Evolutionary conservation across 805 yeast species (phyloP), one percentile per base, ranked within the genome.

Genomic region (Candida suzukii): DNA sequence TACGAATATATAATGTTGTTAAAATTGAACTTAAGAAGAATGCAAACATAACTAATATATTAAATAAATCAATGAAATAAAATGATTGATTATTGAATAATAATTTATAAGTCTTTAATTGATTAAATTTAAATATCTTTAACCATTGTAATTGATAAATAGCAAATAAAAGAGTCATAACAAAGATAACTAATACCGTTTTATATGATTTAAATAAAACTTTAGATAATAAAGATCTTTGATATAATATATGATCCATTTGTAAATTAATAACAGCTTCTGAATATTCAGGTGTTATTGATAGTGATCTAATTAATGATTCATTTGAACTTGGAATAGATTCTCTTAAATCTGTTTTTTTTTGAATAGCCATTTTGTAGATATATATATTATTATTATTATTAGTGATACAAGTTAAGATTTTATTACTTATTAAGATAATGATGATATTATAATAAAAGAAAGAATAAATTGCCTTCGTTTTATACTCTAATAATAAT

Each of bases 241-340:
- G 55, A 46, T 64, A 68, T 20, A 72, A 54, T 42, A 75, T 63
- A 48, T 70, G 76, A 56, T 84, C 93, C 43, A 84, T 77, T 25
- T 81, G 76, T 44, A 83, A 60, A 43, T 76, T 78, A 41, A 80
- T 53, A 1, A 81, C 75, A 11, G 84, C 84, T 35, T 75, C 73
- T 1, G 82, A 67, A 32, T 69, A 66, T 25, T 73, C 76, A 1
- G 90, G 90, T 7, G 64, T 66, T 39, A 85, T 64, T 2, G 60
- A 57, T 1, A 73, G 52, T 29, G 76, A 64, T 36, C 59, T 63
- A 30, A 84, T 73, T 1, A 74, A 73, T 11, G 87, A 67, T 14
- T 77, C 73, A 1, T 70, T 71, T 28, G 68, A 63, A 1, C 52
- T 59, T 44, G 78, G 74, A 41, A 84, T 58, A 7, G 88, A 87